A percentile compares a stretch with the other conserved stretches of the same genome.
Conservation (phyloP, 495 filamentous ascomycete genomes). For the Penicillium parvum region DNA sequence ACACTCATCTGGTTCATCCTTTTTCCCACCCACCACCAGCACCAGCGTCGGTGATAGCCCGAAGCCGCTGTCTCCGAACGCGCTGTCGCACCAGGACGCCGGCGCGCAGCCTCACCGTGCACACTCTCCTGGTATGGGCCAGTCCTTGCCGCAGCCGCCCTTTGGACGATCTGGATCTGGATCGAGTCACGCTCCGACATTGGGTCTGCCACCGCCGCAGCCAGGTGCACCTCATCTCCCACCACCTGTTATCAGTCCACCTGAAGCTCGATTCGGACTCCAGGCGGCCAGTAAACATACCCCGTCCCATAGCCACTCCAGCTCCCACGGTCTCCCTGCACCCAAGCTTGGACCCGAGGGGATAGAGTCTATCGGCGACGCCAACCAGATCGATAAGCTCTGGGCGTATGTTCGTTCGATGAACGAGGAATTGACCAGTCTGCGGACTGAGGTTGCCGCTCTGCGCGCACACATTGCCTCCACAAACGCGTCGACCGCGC, state of each 20-base stretch:
- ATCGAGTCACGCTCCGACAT: slow-evolving; percentile 24
- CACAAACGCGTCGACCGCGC: slow-evolving; percentile 22
- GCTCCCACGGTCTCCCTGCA: slow-evolving; percentile 33
- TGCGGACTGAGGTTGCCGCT: slow-evolving; percentile 39
- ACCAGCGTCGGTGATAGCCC: slow-evolving; percentile 83
- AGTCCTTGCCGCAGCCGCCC: slow-evolving; percentile 56
- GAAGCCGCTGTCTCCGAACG: slow-evolving; percentile 76
- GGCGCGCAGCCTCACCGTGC: slow-evolving; percentile 50
- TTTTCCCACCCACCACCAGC: slow-evolving; percentile 67
- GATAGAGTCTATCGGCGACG: slow-evolving; percentile 22
- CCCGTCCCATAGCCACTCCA: slow-evolving; percentile 37
- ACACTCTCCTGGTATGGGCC: slow-evolving; percentile 65
- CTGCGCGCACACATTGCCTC: slow-evolving; percentile 38
- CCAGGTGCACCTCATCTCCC: slow-evolving; percentile 48
- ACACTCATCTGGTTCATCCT: slow-evolving; percentile 44
- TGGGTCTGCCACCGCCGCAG: slow-evolving; percentile 37
- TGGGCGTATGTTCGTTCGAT: slow-evolving; percentile 46
- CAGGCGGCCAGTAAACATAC: slow-evolving; percentile 32
- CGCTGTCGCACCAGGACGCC: slow-evolving; percentile 55
- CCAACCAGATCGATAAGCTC: slow-evolving; percentile 34
- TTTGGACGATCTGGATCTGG: slow-evolving; percentile 49
- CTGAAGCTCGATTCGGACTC: slow-evolving; percentile 43
- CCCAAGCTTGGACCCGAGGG: slow-evolving; percentile 28
- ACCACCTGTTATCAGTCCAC: slow-evolving; percentile 45
- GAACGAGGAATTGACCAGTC: slow-evolving; percentile 35